Evolutionary conservation across 2,329 filamentous ascomycete genomes (phyloP).

Genomic region (Periconia sp.): DNA sequence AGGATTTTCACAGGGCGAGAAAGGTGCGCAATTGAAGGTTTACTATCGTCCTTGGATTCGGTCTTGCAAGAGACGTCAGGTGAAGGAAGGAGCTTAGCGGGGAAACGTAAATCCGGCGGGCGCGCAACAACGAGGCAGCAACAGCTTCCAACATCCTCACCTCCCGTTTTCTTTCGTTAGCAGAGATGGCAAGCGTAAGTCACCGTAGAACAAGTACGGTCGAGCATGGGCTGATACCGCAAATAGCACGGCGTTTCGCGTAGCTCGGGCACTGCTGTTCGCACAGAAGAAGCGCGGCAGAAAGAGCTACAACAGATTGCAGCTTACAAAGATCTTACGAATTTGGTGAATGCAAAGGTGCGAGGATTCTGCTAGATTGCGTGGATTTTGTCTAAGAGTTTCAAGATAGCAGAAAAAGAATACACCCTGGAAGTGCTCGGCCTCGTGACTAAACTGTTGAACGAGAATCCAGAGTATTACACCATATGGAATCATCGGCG

Average conservation of each 20-base stretch:
- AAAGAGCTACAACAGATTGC: constrained; percentile 75
- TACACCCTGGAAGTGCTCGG: constrained; percentile 62
- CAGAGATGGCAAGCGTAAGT: constrained; percentile 46
- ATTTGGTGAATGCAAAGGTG: constrained; percentile 68
- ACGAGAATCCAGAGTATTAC: constrained; percentile 84
- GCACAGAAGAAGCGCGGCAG: constrained; percentile 69
- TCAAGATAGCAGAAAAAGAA: constrained; percentile 48
- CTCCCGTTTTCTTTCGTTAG: constrained; percentile 4
- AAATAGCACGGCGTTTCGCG: constrained; percentile 81
- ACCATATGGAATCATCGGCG: constrained; percentile 90
- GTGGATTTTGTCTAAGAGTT: not conserved
- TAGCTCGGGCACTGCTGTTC: constrained; percentile 51
- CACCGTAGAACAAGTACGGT: not conserved
- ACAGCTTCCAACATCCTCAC: constrained; percentile 10
- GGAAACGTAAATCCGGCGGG: constrained; percentile 28
- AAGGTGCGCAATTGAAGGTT: constrained; percentile 1
- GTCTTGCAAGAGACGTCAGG: constrained; percentile 8
- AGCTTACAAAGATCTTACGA: constrained; percentile 72
- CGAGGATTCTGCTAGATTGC: not conserved
- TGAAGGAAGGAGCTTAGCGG: constrained; percentile 29
- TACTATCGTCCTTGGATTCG: constrained; percentile 13
- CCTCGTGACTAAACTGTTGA: constrained; percentile 71
- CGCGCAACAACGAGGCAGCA: constrained; percentile 11
- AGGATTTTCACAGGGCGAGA: constrained; percentile 18
- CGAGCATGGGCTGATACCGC: constrained; percentile 14